A percentile compares a stretch with the other conserved stretches of the same genome.
phyloP scores from a whole-genome alignment of 2,329 filamentous ascomycete genomes.

The Fusarium udum region DNA sequence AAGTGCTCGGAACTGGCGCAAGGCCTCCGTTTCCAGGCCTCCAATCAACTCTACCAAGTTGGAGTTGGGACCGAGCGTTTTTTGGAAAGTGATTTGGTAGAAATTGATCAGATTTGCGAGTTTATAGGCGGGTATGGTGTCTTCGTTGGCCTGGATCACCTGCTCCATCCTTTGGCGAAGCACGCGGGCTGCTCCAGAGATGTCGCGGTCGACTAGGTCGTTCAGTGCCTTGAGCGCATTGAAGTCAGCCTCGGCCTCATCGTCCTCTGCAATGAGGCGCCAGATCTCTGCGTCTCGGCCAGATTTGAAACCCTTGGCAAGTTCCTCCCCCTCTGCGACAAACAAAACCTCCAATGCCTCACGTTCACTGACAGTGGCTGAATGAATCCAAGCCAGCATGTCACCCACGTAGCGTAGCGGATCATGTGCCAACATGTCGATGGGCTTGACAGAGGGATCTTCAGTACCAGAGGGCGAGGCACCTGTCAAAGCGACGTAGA shows the following conservation, averaged over 20 bases:
- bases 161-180: slow-evolving; percentile 91
- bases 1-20: slow-evolving; percentile 83
- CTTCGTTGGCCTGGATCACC: slow-evolving; percentile 91
- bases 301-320: slow-evolving; percentile 81
- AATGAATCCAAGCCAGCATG: slow-evolving; percentile 98
- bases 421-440: slow-evolving; percentile 93
- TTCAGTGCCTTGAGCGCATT: slow-evolving; percentile 84
- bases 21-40: slow-evolving; percentile 76
- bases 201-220: slow-evolving; percentile 85
- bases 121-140: slow-evolving; percentile 87
- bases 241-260: slow-evolving; percentile 66
- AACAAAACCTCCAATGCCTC: slow-evolving; percentile 94
- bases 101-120: slow-evolving; percentile 89
- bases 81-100: slow-evolving; percentile 86
- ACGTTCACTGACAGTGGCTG: slow-evolving; percentile 89
- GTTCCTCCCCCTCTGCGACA: slow-evolving; percentile 87
- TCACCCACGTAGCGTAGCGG: slow-evolving; percentile 91
- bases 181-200: slow-evolving; percentile 82
- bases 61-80: slow-evolving; percentile 76
- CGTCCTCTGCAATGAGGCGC: slow-evolving; percentile 71
- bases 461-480: slow-evolving; percentile 65
- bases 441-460: slow-evolving; percentile 79
- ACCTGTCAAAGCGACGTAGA: slow-evolving; percentile 88
- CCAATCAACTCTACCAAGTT: slow-evolving; percentile 74
- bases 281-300: slow-evolving; percentile 86